Evolutionary conservation across 148 eudicot species (phyloP).

Genomic region (Euryodendron excelsum): DNA sequence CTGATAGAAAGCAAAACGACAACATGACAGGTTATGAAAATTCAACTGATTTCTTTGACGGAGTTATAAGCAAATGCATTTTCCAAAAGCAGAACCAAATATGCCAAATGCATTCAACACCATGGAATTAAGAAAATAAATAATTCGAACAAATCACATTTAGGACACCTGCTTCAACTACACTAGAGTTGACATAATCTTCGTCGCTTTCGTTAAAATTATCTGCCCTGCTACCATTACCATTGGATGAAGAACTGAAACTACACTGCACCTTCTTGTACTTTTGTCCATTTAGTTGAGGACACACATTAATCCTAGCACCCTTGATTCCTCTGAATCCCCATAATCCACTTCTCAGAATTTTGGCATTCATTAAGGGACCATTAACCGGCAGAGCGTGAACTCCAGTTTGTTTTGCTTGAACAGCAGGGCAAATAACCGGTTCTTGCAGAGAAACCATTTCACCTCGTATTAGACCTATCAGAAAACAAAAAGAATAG

Average conservation of each 20-base stretch:
- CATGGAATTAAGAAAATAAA: not conserved
- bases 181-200: constrained; percentile 83
- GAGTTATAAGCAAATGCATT: not conserved
- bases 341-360: constrained; percentile 55
- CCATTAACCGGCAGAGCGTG: constrained; percentile 41
- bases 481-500: not conserved
- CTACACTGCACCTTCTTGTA: constrained; percentile 47
- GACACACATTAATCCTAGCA: constrained; percentile 31
- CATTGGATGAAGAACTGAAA: constrained; percentile 85
- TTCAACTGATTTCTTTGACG: not conserved
- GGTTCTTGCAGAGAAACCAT: constrained; percentile 87
- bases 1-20: not conserved
- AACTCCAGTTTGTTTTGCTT: constrained; percentile 54
- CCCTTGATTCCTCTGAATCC: constrained; percentile 39
- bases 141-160: not conserved
- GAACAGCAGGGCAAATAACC: constrained; percentile 61
- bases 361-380: constrained; percentile 35
- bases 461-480: constrained; percentile 20
- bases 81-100: constrained; percentile 4
- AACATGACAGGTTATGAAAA: not conserved
- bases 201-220: constrained; percentile 69
- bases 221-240: constrained; percentile 83
- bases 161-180: constrained; percentile 81
- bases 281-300: constrained; percentile 27
- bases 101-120: not conserved